A percentile compares a stretch with the other conserved stretches of the same genome.
phyloP scores from a whole-genome alignment of 306 rosid species.

The Astragalus glycyphyllos region DNA sequence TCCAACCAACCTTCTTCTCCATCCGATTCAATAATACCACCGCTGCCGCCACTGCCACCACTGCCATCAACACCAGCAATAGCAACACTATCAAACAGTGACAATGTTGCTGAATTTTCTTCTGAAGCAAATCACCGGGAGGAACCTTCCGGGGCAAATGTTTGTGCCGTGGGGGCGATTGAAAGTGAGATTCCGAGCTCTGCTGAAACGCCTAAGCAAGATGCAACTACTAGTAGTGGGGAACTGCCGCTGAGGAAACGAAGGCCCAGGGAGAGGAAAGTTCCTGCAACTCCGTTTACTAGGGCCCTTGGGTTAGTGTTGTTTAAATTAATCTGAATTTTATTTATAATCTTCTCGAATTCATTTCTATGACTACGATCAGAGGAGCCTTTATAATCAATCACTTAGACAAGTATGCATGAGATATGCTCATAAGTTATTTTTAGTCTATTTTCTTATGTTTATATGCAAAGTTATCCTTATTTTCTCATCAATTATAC shows the following conservation, averaged over 20 bases:
- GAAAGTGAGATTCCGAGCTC: slow-evolving; percentile 33
- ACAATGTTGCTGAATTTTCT: slow-evolving; percentile 24
- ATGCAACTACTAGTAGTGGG: slow-evolving; percentile 20
- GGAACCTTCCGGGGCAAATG: slow-evolving; percentile 38
- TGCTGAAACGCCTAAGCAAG: slow-evolving; percentile 28
- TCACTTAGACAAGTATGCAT: too few relatives aligned
- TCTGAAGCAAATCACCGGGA: slow-evolving; percentile 25
- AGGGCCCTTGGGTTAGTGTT: slow-evolving; percentile 53
- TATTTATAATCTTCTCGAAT: background rate
- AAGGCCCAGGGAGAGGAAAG: slow-evolving; percentile 57
- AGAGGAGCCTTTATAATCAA: background rate
- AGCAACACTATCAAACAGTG: slow-evolving; percentile 12
- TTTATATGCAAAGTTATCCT: too few relatives aligned
- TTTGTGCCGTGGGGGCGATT: background rate
- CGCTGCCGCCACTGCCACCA: background rate
- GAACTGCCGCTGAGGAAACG: slow-evolving; percentile 47
- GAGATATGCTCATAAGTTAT: too few relatives aligned
- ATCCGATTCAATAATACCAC: background rate
- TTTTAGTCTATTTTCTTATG: too few relatives aligned
- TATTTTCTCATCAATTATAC: background rate
- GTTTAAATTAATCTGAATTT: background rate
- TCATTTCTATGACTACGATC: background rate
- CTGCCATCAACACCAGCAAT: background rate
- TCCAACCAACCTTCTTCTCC: slow-evolving; percentile 36
- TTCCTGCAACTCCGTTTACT: slow-evolving; percentile 58